Conservation (phyloP, 2,329 filamentous ascomycete genomes). For the Alternaria consortialis region DNA sequence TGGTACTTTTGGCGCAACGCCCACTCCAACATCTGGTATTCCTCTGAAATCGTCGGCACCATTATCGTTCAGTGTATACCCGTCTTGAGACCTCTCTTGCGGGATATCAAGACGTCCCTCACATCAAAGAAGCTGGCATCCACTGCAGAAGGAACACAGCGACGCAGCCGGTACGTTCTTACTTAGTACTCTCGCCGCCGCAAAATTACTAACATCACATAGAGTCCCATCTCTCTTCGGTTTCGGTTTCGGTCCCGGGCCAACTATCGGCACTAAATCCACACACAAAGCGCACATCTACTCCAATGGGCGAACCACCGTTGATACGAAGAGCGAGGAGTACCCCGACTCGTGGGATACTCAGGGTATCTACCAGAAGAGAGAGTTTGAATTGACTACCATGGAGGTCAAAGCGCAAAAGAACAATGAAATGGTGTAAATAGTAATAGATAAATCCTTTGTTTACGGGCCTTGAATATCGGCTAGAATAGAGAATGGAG, state of each 20-base stretch:
- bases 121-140: conserved; percentile 47
- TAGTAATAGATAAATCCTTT: not conserved
- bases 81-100: conserved; percentile 60
- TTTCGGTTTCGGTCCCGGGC: conserved; percentile 17
- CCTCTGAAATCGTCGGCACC: conserved; percentile 62
- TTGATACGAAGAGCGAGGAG: conserved; percentile 24
- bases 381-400: conserved; percentile 35
- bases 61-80: conserved; percentile 66
- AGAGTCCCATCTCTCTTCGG: conserved; percentile 15
- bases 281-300: conserved; percentile 34
- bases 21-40: conserved; percentile 60
- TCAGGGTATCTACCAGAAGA: conserved; percentile 37
- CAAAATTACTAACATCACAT: not conserved
- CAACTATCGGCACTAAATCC: conserved; percentile 17
- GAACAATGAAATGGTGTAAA: conserved; percentile 10
- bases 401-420: conserved; percentile 24
- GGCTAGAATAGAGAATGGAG: conserved; percentile 7
- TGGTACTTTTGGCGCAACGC: conserved; percentile 62
- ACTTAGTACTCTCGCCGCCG: not conserved
- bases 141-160: conserved; percentile 14
- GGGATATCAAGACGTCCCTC: conserved; percentile 53
- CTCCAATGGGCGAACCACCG: conserved; percentile 29
- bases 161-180: conserved; percentile 26
- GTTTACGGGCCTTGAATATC: not conserved
- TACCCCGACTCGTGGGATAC: conserved; percentile 33